Percentiles rank a stretch among this genome's conserved stretches.
phyloP scores from a whole-genome alignment of 2,329 filamentous ascomycete genomes.

The Calonectria naviculata region DNA sequence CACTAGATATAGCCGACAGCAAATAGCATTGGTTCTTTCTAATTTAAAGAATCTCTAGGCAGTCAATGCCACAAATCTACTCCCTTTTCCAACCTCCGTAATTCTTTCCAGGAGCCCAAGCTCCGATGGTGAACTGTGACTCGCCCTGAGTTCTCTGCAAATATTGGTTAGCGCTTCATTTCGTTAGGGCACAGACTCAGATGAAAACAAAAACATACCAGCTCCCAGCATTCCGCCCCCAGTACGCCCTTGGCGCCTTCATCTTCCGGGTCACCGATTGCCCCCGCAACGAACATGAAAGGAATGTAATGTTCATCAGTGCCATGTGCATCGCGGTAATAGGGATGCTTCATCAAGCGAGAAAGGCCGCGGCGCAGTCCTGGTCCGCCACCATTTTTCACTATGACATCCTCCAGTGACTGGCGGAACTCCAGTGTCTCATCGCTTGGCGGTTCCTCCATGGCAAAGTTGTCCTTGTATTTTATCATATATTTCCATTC shows the following conservation, averaged over 20 bases:
- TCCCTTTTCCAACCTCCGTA: too few species aligned
- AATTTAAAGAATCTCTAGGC: too few species aligned
- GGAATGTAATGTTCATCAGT: neutral
- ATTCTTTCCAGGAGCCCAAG: too few species aligned
- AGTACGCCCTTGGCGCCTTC: neutral
- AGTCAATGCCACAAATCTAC: too few species aligned
- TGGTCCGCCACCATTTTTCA: neutral
- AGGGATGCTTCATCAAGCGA: neutral
- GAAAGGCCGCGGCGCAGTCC: neutral
- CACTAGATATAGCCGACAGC: too few species aligned
- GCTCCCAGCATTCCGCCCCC: neutral
- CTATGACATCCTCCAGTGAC: neutral
- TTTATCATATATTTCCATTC: neutral
- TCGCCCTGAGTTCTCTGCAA: too few species aligned
- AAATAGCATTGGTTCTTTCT: too few species aligned
- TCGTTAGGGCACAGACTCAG: too few species aligned
- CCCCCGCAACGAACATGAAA: neutral
- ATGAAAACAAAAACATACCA: too few species aligned
- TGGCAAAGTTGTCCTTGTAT: neutral
- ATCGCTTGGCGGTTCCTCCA: neutral
- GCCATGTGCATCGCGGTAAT: neutral
- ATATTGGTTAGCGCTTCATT: too few species aligned
- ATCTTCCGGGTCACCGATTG: neutral
- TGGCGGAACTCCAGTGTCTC: neutral
- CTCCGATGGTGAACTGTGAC: too few species aligned